phyloP scores from a whole-genome alignment of 2,329 filamentous ascomycete genomes.

The Plenodomus lindquistii region DNA sequence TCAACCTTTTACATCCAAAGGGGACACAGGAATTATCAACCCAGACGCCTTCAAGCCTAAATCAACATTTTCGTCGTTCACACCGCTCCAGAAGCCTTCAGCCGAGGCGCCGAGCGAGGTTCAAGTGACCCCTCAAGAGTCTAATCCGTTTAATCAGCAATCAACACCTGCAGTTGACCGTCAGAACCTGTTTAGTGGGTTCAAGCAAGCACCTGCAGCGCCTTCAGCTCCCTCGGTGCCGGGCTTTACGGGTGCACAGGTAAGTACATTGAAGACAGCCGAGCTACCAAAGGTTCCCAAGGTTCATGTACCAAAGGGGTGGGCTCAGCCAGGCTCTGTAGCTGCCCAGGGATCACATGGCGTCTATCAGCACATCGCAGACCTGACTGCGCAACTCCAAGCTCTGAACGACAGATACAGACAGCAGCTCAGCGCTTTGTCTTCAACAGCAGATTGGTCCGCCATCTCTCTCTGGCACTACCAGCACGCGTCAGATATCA shows the following conservation, averaged over 20 bases:
- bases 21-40: constrained; percentile 5
- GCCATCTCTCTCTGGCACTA: constrained; percentile 36
- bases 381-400: constrained; percentile 26
- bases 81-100: constrained; percentile 5
- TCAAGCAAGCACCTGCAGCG: constrained; percentile 16
- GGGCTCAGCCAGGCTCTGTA: constrained; percentile 18
- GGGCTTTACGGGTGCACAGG: constrained; percentile 11
- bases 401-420: constrained; percentile 33
- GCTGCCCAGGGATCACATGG: constrained; percentile 13
- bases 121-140: constrained; percentile 10
- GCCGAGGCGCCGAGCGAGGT: constrained; percentile 13
- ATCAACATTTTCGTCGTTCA: constrained; percentile 11
- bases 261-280: constrained; percentile 4
- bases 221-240: constrained; percentile 15
- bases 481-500: constrained; percentile 29
- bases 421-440: constrained; percentile 26
- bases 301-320: constrained; percentile 29
- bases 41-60: constrained; percentile 10
- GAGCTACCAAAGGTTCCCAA: constrained; percentile 30
- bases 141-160: constrained; percentile 22
- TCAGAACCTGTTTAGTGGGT: constrained; percentile 18
- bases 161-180: constrained; percentile 14
- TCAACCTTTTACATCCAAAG: constrained; percentile 15
- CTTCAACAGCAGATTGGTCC: constrained; percentile 35
- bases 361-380: constrained; percentile 17